Base-by-base conservation (phyloP, 2,329 filamentous ascomycete genomes). In the Talaromyces sp. region DNA sequence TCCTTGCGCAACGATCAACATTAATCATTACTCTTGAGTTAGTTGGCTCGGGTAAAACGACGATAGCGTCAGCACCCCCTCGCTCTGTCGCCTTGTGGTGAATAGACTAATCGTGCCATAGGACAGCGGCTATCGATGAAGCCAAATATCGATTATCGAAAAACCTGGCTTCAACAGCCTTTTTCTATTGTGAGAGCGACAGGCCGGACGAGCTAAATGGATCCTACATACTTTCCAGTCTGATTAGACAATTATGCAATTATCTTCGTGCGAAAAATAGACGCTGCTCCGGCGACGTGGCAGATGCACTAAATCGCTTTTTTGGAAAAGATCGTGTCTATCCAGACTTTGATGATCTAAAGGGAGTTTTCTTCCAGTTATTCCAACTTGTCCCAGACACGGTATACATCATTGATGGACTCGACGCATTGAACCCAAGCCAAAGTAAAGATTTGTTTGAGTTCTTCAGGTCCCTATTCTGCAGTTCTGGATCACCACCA, bases 1-100 rank as follows among this genome's bases (percentile, higher is more conserved):
- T 50, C 24, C 24, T 27, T 50, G 22, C 27, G 31, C 47, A 31
- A 9, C 24, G 24, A 31, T 16, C 4, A n/a, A 31, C 24, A 50
- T 9, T 52, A 8, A 56, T 41, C 22, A 16, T 50, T 27, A 31
- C 47, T 31, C 24, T 27, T 9, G 13, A 50, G n/a, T n/a, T n/a
- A 63, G 61, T 63, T 50, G 52, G 61, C 16, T 63, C 61, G 7
- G 52, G 61, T 2, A 63, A 63, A 63, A 63, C 61, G 35, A 63
- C 37, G n/a, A 58, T 63, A 24, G 61, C 61, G 52, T 63, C 7
- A 41, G 61, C 16, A 16, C 0, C 24, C 13, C 39, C 27, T 56
- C 39, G 14, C 8, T 39, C 33, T 6, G 9, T 41, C 11, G 2
- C n/a, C 9, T n/a, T 39, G 11, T 7, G 3, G 0, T 22, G 13